Percentiles rank a stretch among this genome's conserved stretches.
phyloP scores from a whole-genome alignment of 2,329 filamentous ascomycete genomes.

The Ambrosiella xylebori region DNA sequence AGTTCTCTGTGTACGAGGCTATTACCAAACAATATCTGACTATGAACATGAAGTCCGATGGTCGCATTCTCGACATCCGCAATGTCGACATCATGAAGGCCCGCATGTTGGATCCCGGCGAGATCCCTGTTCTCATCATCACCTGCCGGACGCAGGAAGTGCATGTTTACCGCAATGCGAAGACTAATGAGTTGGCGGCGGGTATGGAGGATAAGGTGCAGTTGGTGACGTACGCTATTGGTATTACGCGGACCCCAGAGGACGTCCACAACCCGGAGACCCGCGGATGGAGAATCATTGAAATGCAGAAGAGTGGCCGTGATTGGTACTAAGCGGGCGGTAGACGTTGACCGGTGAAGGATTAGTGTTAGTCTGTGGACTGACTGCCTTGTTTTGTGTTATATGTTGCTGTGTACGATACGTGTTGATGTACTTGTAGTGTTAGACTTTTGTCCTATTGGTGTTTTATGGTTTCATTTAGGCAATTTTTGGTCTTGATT shows the following conservation, averaged over 20 bases:
- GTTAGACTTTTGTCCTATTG: constrained; percentile 1
- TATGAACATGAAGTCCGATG: constrained; percentile 83
- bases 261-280: constrained; percentile 96
- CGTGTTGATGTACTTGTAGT: constrained; percentile 8
- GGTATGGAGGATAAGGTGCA: constrained; percentile 99
- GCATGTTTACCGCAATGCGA: constrained; percentile 86
- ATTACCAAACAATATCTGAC: constrained; percentile 91
- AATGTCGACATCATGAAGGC: constrained; percentile 78
- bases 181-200: constrained; percentile 74
- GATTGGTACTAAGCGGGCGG: constrained; percentile 46
- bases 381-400: background rate
- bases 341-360: background rate
- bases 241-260: constrained; percentile 81
- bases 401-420: constrained; percentile 10
- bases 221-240: constrained; percentile 94
- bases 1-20: constrained; percentile 94
- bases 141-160: constrained; percentile 95
- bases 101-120: constrained; percentile 65
- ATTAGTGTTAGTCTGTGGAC: background rate
- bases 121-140: constrained; percentile 90
- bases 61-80: constrained; percentile 85
- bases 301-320: constrained; percentile 93
- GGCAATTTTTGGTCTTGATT: background rate
- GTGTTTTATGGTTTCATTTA: background rate
- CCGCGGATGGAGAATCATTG: constrained; percentile 89